Conservation (phyloP, 306 rosid genomes). For the Quillaja saponaria region DNA sequence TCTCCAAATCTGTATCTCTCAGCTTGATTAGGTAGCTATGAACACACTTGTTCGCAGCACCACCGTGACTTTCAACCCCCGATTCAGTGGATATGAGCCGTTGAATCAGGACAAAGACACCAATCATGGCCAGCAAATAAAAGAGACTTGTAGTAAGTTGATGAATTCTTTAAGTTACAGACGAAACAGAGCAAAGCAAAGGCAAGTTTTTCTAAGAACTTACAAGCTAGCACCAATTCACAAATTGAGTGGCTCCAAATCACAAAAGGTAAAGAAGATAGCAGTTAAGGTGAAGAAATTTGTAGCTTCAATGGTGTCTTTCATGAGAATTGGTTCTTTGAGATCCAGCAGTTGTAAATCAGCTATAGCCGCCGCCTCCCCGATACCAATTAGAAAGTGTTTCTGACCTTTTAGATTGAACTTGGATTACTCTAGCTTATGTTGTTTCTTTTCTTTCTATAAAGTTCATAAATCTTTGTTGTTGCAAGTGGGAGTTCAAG, state of each 20-base stretch:
- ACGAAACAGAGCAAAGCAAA: conserved; percentile 54
- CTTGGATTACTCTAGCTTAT: background rate
- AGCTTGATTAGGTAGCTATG: conserved; percentile 30
- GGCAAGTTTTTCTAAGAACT: conserved; percentile 55
- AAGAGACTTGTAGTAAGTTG: conserved; percentile 12
- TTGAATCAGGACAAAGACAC: conserved; percentile 29
- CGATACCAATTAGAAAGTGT: conserved; percentile 24
- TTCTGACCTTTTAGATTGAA: conserved; percentile 1
- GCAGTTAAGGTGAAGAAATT: conserved; percentile 52
- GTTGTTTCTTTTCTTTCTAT: background rate
- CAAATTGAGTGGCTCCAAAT: conserved; percentile 9
- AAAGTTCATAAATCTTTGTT: background rate
- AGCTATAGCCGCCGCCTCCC: conserved; percentile 34
- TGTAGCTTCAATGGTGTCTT: conserved; percentile 37
- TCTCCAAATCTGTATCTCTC: too few species aligned
- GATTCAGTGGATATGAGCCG: conserved; percentile 42
- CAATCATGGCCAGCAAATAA: background rate
- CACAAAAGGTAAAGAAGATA: conserved; percentile 42
- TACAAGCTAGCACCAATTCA: conserved; percentile 48
- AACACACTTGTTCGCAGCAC: conserved; percentile 44
- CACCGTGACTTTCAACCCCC: conserved; percentile 49
- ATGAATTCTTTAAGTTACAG: conserved; percentile 46
- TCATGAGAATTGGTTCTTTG: conserved; percentile 38
- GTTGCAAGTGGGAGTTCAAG: conserved; percentile 11
- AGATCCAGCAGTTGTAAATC: conserved; percentile 42